Evolutionary conservation across 2,329 filamentous ascomycete genomes (phyloP), one percentile per base, ranked within the genome.

Genomic region (Pseudocercospora musae): DNA sequence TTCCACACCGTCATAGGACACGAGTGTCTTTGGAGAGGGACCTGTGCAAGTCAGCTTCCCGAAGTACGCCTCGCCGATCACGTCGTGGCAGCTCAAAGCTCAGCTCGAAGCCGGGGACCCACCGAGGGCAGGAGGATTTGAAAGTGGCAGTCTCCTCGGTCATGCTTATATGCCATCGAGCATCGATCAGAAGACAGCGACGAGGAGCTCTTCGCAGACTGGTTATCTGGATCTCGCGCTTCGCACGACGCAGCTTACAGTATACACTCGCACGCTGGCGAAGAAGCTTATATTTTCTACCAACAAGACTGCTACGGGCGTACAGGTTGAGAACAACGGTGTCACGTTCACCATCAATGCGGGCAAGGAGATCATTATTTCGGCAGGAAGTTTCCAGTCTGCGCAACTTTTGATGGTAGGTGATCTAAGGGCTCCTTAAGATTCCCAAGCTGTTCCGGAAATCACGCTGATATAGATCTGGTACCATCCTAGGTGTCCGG

Each of bases 231-330:
- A 25, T n/a, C 18, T 25, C 11, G 46, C 46, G 4, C 21, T 49
- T 13, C n/a, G 11, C 5, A 49, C 18, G 11, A 68, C 69, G 31
- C 49, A 64, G 31, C 72, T 75, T 37, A 72, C 50, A 1, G 63
- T 78, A 1, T 78, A 76, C 62, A 70, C 69, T 20, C 66, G 69
- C 18, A 70, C 75, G 6, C 55, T 76, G n/a, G 74, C 70, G 0
- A 68, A 72, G 54, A 71, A 69, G 57, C 70, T 77, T 33, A 20
- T 76, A 2, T 76, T 78, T 63, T 56, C 72, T 33, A 49, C 29
- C 13, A 62, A 71, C 49, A 73, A 72, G 40, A 70, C 58, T 3
- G 74, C 75, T 20, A 73, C 61, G 1, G 64, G 69, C n/a, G 65
- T 73, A 21, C 18, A 66, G 49, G 68, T 71, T 42, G 40, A 72